These are phyloP conservation scores for Leccinum barrowsii DNA, from an alignment of 768 basidiomycete genomes.

Conservation along the genomic window DNA sequence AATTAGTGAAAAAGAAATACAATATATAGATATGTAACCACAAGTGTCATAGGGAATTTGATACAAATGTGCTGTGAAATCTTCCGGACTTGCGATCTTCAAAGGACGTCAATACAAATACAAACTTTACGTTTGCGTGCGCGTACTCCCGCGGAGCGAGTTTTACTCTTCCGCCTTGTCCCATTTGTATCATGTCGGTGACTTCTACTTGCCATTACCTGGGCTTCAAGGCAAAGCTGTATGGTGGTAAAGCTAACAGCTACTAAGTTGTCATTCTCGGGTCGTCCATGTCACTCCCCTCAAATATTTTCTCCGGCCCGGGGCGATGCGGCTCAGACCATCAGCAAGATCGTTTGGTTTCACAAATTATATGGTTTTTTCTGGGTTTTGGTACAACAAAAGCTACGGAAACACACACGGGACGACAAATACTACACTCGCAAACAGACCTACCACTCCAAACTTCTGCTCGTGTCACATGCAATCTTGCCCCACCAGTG, in stretches of 20 bases:
- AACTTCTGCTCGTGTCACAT: slow-evolving; percentile 12
- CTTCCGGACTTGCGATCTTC: slow-evolving; percentile 57
- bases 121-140: too few species aligned
- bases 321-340: too few species aligned
- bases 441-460: slow-evolving; percentile 7
- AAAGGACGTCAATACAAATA: neutral
- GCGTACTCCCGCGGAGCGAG: neutral
- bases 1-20: neutral
- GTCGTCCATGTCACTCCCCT: too few species aligned
- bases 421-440: slow-evolving; percentile 1
- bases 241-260: too few species aligned
- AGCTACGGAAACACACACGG: slow-evolving; percentile 1
- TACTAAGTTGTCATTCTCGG: too few species aligned
- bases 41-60: slow-evolving; percentile 70
- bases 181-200: too few species aligned
- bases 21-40: slow-evolving; percentile 54
- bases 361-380: slow-evolving; percentile 4
- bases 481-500: neutral
- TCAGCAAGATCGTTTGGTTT: neutral
- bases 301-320: too few species aligned
- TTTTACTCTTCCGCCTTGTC: neutral
- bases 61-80: slow-evolving; percentile 36
- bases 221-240: too few species aligned
- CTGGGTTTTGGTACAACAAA: slow-evolving; percentile 9
- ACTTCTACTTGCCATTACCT: too few species aligned